A percentile compares a stretch with the other conserved stretches of the same genome.
These are phyloP conservation scores for Fusarium humuli DNA, from an alignment of 2,329 filamentous ascomycete genomes.

Conservation along the genomic window DNA sequence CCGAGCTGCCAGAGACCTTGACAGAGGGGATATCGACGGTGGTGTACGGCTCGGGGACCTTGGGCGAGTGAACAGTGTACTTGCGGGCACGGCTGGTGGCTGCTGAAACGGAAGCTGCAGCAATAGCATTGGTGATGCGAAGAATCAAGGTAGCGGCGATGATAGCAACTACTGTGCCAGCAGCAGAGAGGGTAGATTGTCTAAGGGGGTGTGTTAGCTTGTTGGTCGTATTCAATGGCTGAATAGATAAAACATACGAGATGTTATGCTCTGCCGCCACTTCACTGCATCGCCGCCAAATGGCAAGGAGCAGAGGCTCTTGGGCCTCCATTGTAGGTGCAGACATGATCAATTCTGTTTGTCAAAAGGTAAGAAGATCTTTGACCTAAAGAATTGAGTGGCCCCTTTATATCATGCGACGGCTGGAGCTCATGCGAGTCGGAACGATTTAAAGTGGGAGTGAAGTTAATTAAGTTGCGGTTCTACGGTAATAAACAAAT, in stretches of 20 bases:
- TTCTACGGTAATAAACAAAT: background rate
- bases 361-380: background rate
- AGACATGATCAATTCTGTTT: background rate
- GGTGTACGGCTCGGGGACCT: constrained; percentile 67
- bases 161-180: constrained; percentile 48
- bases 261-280: constrained; percentile 41
- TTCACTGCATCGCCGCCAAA: constrained; percentile 38
- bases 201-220: constrained; percentile 35
- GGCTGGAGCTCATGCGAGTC: constrained; percentile 8
- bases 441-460: constrained; percentile 25
- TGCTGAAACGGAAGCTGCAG: constrained; percentile 41
- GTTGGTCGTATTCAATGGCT: constrained; percentile 10
- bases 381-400: background rate
- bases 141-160: constrained; percentile 49
- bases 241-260: constrained; percentile 38
- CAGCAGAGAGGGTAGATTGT: constrained; percentile 45
- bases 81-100: constrained; percentile 58
- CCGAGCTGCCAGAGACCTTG: constrained; percentile 72
- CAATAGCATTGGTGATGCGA: constrained; percentile 43
- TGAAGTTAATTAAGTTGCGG: constrained; percentile 5
- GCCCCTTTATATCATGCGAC: constrained; percentile 37
- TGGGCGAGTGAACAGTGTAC: constrained; percentile 73
- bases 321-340: constrained; percentile 33
- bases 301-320: constrained; percentile 33
- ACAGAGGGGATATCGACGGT: constrained; percentile 70